Evolutionary conservation across 257 asterid genomes (phyloP), one percentile per base, ranked within the genome.

Genomic region (Paraleonurus japonicus): DNA sequence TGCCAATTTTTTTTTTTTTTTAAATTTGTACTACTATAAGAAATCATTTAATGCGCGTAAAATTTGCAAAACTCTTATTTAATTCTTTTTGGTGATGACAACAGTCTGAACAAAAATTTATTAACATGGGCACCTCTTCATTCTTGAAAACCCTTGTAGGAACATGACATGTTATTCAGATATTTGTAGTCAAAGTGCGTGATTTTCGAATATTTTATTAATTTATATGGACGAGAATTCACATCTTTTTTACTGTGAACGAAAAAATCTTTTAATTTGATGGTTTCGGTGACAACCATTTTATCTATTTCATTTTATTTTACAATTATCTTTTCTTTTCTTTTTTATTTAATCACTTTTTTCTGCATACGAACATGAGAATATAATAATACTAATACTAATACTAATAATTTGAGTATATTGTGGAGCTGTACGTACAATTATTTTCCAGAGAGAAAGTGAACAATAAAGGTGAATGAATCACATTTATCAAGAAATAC

Each of bases 401-500:
- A n/a, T n/a, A n/a, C n/a, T n/a, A n/a, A n/a, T n/a, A n/a, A 2
- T 4, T 2, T 1, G 43, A 35, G 43, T 35, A 7, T 12, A 8
- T 35, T 8, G 37, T 32, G 37, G 50, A 17, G 67, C 51, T 27
- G 61, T 50, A 28, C 28, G 61, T 50, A 28, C 28, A 28, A 35
- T 51, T 30, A 12, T 10, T 33, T 67, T 67, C 32, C 32, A 17
- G 73, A 35, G 32, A 51, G 54, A 67, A 67, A 67, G 48, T 51
- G 63, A 22, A 32, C 4, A 47, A 43, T 45, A 65, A 67, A 58
- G 39, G 72, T 30, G 58, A 19, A 51, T 28, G 67, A 70, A 57
- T 68, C 33, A 20, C 73, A 19, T 37, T 5, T 20, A 33, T 20
- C 37, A 68, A 51, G 53, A 68, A 9, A 50, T 33, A 68, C 48